Evolutionary conservation across 1,284 basidiomycete genomes (phyloP).

Genomic region (Cryptococcus sp.): DNA sequence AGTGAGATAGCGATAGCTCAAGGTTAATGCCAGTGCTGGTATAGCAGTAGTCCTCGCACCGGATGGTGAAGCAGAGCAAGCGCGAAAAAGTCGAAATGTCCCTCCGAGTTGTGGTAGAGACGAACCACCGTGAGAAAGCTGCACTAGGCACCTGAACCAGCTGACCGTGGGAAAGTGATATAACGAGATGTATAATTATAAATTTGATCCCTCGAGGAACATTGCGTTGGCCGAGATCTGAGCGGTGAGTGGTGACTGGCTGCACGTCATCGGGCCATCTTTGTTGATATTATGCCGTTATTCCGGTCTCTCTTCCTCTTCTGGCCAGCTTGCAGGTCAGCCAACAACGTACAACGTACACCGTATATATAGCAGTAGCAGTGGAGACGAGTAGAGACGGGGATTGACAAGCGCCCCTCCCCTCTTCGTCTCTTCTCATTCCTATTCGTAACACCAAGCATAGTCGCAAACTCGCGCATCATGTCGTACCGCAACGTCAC

Average conservation of each 20-base stretch:
- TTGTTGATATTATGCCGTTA: background rate
- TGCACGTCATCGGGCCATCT: no score
- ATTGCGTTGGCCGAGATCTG: background rate
- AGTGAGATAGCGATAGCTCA: background rate
- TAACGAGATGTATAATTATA: background rate
- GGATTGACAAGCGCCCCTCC: background rate
- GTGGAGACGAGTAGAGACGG: no score
- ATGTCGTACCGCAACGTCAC: slow-evolving; percentile 18
- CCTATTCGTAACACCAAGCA: background rate
- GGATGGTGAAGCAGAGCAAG: background rate
- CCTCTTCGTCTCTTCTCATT: background rate
- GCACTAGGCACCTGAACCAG: no score
- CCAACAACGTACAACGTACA: no score
- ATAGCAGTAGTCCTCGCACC: background rate
- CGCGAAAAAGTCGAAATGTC: no score
- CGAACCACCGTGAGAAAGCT: no score
- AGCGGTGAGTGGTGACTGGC: background rate
- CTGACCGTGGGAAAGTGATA: slow-evolving; percentile 7
- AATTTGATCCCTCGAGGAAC: background rate
- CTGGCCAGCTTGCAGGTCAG: background rate
- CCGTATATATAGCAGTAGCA: no score
- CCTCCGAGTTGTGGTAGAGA: background rate
- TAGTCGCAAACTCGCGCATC: background rate
- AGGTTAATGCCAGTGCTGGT: background rate
- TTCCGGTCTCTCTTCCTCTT: background rate